phyloP scores from a whole-genome alignment of 345 rosid genomes.

The Gossypium ekmanianum region DNA sequence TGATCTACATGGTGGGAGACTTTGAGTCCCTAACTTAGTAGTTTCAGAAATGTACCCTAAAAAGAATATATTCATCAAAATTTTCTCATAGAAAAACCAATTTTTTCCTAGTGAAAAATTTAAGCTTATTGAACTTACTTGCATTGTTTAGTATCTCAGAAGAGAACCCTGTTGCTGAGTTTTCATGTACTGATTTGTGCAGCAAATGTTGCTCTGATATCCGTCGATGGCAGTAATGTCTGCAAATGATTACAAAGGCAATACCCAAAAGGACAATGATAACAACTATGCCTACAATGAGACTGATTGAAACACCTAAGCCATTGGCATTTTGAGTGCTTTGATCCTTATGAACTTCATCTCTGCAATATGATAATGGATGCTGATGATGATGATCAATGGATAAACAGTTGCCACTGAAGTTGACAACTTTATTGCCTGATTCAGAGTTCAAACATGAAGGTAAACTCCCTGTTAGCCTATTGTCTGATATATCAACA shows the following conservation, averaged over 20 bases:
- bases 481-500: slow-evolving; percentile 79
- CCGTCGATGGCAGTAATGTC: slow-evolving; percentile 37
- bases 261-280: slow-evolving; percentile 41
- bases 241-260: slow-evolving; percentile 39
- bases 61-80: slow-evolving; percentile 12
- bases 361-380: slow-evolving; percentile 50
- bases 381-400: slow-evolving; percentile 26
- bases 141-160: slow-evolving; percentile 79
- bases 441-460: slow-evolving; percentile 58
- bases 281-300: slow-evolving; percentile 51
- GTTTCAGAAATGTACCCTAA: slow-evolving; percentile 78
- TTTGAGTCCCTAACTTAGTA: slow-evolving; percentile 64
- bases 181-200: slow-evolving; percentile 55
- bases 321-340: slow-evolving; percentile 20
- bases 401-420: slow-evolving; percentile 74
- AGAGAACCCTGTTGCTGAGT: slow-evolving; percentile 51
- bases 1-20: slow-evolving; percentile 41
- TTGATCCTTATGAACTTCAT: slow-evolving; percentile 24
- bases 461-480: slow-evolving; percentile 62
- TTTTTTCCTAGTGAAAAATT: not conserved
- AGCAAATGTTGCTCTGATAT: slow-evolving; percentile 44
- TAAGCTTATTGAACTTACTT: slow-evolving; percentile 47
- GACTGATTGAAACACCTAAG: slow-evolving; percentile 41
- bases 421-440: slow-evolving; percentile 52
- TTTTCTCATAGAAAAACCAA: not conserved